Base-by-base conservation (phyloP, 768 basidiomycete species). In the Paxillus ammoniavirescens region DNA sequence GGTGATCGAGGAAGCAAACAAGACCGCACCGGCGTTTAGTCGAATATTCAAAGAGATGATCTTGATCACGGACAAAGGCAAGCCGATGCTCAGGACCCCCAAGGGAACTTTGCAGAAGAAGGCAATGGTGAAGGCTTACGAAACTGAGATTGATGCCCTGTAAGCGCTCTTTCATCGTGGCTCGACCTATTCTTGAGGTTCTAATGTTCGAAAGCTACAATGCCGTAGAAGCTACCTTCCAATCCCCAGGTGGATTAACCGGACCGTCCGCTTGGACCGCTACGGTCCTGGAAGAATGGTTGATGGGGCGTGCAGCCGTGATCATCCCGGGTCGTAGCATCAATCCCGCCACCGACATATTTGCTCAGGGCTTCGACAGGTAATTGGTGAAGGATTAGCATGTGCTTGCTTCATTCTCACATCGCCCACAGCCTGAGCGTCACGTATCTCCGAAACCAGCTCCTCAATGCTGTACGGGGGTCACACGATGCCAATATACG, bases 21-120 rank as follows among this genome's bases (percentile, higher is more conserved):
- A 55, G 13, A 57, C 54, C 7, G 66, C 73, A 0, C 76, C 76
- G 0, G 63, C 70, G 1, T 75, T 72, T 52, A 75, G 73, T 50
- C 65, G 71, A n/a, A 67, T 77, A 18, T 77, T 74, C 68, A 77
- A 76, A 60, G 75, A 80, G 57, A 78, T 80, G 78, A 78, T 81
- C 42, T 33, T 80, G 9, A 56, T 80, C n/a, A 63, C 77, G 1
- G 57, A 62, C 0, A 57, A 72, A 28, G 65, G 59, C 0, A 75
- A 75, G 54, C 79, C 78, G 0, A 57, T 81, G 6, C 61, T 67
- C 14, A 68, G 74, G 38, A 68, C 77, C 2, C 70, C 63, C 0
- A 69, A 69, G 40, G 67, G 63, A 21, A 65, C 60, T 3, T 53
- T 62, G 13, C 60, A 57, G 35, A 53, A 58, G 26, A 56, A 66